Evolutionary conservation across 352 stramenopile species (phyloP), one percentile per base, ranked within the genome.

Genomic region (Phytopythium vexans): DNA sequence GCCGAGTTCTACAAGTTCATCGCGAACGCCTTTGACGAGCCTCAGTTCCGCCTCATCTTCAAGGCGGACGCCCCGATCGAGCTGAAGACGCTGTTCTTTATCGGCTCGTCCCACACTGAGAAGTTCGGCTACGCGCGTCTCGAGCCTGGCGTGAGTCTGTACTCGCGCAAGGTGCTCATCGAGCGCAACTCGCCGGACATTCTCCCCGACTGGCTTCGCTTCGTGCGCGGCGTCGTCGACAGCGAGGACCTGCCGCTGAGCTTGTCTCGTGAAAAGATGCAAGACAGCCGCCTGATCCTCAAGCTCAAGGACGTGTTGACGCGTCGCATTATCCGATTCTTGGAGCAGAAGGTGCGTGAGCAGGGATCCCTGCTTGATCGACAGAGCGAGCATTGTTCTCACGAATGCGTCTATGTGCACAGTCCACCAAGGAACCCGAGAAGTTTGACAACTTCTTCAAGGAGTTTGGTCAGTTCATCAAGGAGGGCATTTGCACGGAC

Each of bases 91-190:
- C 76, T 99, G 2, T 96, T 99, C 58, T 99, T 98, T 72, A 95
- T 99, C 41, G 96, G 96, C 15, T 96, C 79, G 41, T 97, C 95
- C 46, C 96, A 99, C 82, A 95, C 92, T 14, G 97, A 99, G 61
- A 98, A 98, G 79, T 98, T 98, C 59, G 96, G 96, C 36, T 89
- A 95, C 53, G 91, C 86, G 40, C 85, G 96, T 37, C 89, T 99
- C 64, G 94, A 99, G 58, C 93, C 96, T 5, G 96, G 97, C 43
- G 95, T 99, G 35, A 98, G 88, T 37, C 76, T 99, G 4, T 99
- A 99, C 76, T 98, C 82, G 54, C 93, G 97, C 52, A 99, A 99
- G 80, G 94, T 99, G 49, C 80, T 99, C 35, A 99, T 99, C 64
- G 97, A 99, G 77, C 72, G 85, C 49, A 98, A 99, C 74, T 97